Conservation (phyloP, 2,329 filamentous ascomycete genomes). For the Pezicula rhizophila region DNA sequence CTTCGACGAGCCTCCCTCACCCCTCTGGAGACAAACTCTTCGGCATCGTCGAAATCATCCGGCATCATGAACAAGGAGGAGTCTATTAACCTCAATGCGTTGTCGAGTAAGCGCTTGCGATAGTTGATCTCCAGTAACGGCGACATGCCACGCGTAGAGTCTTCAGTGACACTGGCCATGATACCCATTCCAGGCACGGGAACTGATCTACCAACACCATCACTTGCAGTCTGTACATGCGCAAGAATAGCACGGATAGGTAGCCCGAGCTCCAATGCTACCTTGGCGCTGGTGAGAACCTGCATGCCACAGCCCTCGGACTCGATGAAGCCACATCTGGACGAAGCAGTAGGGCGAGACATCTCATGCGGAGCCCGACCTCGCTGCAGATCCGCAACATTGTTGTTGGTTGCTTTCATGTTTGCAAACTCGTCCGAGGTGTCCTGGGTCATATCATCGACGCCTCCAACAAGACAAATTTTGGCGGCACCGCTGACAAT, state of each 20-base stretch:
- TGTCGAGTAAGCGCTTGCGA: no score
- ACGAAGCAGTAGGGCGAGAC: slow-evolving; percentile 93
- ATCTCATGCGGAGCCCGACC: slow-evolving; percentile 91
- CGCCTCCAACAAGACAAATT: slow-evolving; percentile 92
- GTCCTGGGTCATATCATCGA: slow-evolving; percentile 99
- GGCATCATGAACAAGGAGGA: no score
- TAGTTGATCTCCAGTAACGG: no score
- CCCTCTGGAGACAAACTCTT: no score
- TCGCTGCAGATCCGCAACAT: slow-evolving; percentile 88
- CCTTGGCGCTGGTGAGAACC: slow-evolving; percentile 89
- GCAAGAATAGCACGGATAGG: slow-evolving; percentile 91
- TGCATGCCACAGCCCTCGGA: slow-evolving; percentile 96
- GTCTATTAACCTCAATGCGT: no score
- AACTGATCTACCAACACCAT: slow-evolving; percentile 96
- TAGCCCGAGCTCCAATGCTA: slow-evolving; percentile 94
- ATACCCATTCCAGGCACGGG: slow-evolving; percentile 94
- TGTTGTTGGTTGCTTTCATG: slow-evolving; percentile 98
- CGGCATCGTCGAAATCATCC: no score
- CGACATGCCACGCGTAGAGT: no score
- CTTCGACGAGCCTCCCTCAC: no score
- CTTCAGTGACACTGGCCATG: slow-evolving; percentile 83
- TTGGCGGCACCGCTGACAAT: no score
- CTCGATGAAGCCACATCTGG: slow-evolving; percentile 95
- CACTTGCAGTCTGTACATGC: slow-evolving; percentile 85
- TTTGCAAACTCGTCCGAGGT: slow-evolving; percentile 98